These are phyloP conservation scores for Claviceps quebecensis DNA, from an alignment of 2,329 filamentous ascomycete species.

Conservation along the genomic window DNA sequence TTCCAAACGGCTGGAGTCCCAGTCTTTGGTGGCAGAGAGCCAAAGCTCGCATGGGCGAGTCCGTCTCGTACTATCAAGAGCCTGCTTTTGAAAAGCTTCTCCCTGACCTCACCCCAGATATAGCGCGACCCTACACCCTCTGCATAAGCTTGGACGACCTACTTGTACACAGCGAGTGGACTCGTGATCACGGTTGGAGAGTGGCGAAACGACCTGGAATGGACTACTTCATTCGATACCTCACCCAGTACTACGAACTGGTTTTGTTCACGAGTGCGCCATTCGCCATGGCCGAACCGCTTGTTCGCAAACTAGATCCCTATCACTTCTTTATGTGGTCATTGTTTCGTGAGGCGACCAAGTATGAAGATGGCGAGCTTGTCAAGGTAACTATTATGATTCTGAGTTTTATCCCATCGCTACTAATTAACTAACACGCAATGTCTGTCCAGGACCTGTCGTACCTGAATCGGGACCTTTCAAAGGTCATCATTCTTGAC, in stretches of 20 bases:
- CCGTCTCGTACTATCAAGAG: conserved; percentile 87
- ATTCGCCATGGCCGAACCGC: conserved; percentile 68
- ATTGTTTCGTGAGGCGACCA: conserved; percentile 88
- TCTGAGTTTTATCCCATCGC: not conserved
- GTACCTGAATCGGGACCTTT: conserved; percentile 89
- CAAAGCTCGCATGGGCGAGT: conserved; percentile 57
- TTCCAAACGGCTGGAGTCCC: conserved; percentile 67
- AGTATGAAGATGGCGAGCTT: conserved; percentile 90
- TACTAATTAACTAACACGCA: not conserved
- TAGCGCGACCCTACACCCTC: conserved; percentile 79
- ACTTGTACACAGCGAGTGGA: conserved; percentile 89
- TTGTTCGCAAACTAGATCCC: conserved; percentile 87
- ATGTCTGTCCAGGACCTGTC: conserved; percentile 59
- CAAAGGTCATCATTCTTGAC: conserved; percentile 90
- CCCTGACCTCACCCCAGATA: conserved; percentile 64
- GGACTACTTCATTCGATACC: conserved; percentile 93
- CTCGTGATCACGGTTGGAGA: conserved; percentile 85
- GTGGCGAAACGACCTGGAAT: conserved; percentile 87
- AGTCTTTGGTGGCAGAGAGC: conserved; percentile 69
- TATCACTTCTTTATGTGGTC: conserved; percentile 94
- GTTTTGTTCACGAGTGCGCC: conserved; percentile 90
- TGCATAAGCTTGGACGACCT: conserved; percentile 89
- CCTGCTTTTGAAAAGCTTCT: conserved; percentile 89
- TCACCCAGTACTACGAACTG: conserved; percentile 95
- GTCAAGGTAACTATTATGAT: conserved; percentile 55